Evolutionary conservation across 768 basidiomycete genomes (phyloP).

Genomic region (Hortiboletus campestris): DNA sequence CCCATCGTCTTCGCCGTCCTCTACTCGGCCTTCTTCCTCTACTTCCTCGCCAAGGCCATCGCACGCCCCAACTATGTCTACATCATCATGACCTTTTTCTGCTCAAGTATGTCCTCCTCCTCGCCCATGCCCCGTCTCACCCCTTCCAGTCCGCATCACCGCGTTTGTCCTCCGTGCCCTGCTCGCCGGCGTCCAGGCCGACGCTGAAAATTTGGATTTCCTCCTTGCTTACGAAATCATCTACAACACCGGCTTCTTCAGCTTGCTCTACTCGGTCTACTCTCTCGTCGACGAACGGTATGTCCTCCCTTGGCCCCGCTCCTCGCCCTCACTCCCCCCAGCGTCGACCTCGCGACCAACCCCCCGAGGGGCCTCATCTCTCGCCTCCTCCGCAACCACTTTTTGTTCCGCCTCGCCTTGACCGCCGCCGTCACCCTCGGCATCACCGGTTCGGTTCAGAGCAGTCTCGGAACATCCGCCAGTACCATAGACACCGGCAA

Average conservation of each 20-base stretch:
- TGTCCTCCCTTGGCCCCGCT: background rate
- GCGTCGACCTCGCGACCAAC: constrained; percentile 11
- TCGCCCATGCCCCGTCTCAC: background rate
- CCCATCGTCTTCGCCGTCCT: constrained; percentile 27
- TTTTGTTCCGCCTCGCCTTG: constrained; percentile 26
- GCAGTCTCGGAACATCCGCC: background rate
- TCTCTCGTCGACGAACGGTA: constrained; percentile 31
- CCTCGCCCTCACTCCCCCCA: background rate
- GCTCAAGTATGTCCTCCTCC: constrained; percentile 16
- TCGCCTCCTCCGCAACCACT: constrained; percentile 14
- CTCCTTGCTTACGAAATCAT: constrained; percentile 31
- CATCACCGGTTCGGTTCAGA: constrained; percentile 27
- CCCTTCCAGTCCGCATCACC: constrained; percentile 11
- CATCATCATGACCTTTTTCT: constrained; percentile 27
- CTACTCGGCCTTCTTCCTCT: constrained; percentile 21
- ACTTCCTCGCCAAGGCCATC: constrained; percentile 14
- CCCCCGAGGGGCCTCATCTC: constrained; percentile 18
- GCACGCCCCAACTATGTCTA: constrained; percentile 19
- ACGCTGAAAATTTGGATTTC: constrained; percentile 20
- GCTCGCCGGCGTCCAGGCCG: constrained; percentile 15
- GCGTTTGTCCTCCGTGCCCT: constrained; percentile 19
- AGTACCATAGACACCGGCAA: constrained; percentile 16
- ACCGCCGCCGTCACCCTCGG: constrained; percentile 27
- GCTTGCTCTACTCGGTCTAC: constrained; percentile 29
- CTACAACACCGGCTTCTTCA: constrained; percentile 37